Evolutionary conservation across 805 yeast species (phyloP), one percentile per base, ranked within the genome.

Genomic region (Wickerhamomyces alni): DNA sequence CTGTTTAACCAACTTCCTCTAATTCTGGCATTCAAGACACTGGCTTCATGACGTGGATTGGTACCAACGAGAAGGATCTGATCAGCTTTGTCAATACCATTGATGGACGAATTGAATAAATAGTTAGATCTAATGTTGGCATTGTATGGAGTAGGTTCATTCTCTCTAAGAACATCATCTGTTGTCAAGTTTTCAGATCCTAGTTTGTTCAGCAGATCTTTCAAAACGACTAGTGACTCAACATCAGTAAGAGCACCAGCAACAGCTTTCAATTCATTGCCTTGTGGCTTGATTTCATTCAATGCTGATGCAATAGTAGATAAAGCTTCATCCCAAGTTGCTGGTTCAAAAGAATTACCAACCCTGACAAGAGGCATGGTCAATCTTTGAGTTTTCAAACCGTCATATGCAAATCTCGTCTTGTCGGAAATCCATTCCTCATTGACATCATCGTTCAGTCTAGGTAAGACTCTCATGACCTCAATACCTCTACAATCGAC

Each of bases 361-460:
- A 68, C 70, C 65, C 80, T 80, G 53, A 86, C 70, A 57, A 86
- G 70, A 16, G 95, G 95, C 38, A 79, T 77, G 25, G 95, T 86
- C 52, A 86, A 72, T 56, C 95, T 75, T 70, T 86, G 95, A 42
- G 87, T 82, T 67, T 80, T 82, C 58, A 87, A 74, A 30, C 93
- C 95, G 59, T 86, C 95, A 54, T 78, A 78, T 25, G 94, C 88
- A 58, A 81, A 86, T 55, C 95, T 75, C 13, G 94, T 73, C 67
- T 87, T 86, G 67, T 86, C 95, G 35, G 87, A 78, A 53, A 86
- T 82, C 95, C 95, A 86, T 66, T 87, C 95, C 65, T 87, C 93
- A 60, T 86, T 86, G 54, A 87, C 71, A 46, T 84, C 93, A 53
- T 86, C 95, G 61, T 86, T 85, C 52, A 84, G 69, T 62, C 94